Evolutionary conservation across 345 rosid genomes (phyloP).

Genomic region (Mercurialis annua): DNA sequence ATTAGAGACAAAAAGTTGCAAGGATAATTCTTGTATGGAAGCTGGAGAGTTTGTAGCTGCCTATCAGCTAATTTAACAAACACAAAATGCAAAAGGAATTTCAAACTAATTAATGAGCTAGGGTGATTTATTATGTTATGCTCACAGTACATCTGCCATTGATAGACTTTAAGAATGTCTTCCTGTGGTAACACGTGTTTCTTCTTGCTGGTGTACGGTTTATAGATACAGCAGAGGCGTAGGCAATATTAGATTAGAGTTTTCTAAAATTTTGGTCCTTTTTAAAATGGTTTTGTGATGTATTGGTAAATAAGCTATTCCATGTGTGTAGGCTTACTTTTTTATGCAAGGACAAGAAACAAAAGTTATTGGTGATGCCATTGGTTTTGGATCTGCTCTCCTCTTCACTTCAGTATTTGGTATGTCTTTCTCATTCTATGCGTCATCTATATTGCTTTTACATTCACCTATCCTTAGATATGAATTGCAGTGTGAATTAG

Average conservation of each 20-base stretch:
- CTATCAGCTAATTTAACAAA: no score
- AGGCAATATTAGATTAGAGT: no score
- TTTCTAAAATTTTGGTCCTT: background rate
- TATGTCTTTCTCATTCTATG: slow-evolving; percentile 23
- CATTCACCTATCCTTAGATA: background rate
- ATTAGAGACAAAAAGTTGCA: no score
- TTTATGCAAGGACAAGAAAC: slow-evolving; percentile 70
- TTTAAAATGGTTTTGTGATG: background rate
- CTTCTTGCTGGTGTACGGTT: background rate
- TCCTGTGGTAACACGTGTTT: no score
- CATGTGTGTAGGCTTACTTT: slow-evolving; percentile 44
- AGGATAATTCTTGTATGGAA: no score
- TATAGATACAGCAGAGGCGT: background rate
- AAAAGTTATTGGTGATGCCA: slow-evolving; percentile 61
- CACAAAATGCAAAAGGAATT: no score
- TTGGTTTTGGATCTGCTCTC: slow-evolving; percentile 76
- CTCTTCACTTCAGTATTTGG: slow-evolving; percentile 75
- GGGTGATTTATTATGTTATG: no score
- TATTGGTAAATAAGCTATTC: background rate
- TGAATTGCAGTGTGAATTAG: background rate
- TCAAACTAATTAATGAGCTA: no score
- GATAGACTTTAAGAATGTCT: no score
- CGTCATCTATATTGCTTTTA: background rate
- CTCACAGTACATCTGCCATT: no score
- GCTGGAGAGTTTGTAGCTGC: no score